Conservation (phyloP, 1,284 basidiomycete species). For the Malassezia cuniculi region DNA sequence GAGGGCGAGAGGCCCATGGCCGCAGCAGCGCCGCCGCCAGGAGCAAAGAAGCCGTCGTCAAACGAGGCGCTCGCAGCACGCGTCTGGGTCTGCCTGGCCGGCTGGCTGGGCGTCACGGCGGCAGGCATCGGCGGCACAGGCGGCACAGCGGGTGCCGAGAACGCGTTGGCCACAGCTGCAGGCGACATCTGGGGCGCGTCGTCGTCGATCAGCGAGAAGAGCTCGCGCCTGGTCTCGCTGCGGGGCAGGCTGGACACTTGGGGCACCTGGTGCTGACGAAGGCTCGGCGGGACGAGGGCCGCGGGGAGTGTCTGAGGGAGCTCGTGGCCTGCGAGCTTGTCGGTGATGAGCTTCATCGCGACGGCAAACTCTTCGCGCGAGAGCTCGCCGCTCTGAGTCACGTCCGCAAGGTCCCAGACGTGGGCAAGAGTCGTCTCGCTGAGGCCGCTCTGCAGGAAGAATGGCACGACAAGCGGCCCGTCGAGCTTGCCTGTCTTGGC, state of each 20-base stretch:
- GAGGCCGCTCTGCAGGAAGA: constrained; percentile 84
- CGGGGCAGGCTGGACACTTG: constrained; percentile 28
- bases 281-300: constrained; percentile 67
- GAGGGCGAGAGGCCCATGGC: not conserved
- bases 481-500: constrained; percentile 69
- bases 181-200: constrained; percentile 47
- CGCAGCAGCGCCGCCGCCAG: not conserved
- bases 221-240: constrained; percentile 44
- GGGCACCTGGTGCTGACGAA: constrained; percentile 49
- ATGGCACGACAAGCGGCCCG: constrained; percentile 85
- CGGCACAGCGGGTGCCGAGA: constrained; percentile 22
- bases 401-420: constrained; percentile 90
- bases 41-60: constrained; percentile 8
- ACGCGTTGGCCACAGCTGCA: constrained; percentile 23
- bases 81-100: not conserved
- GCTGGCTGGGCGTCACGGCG: constrained; percentile 2
- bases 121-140: constrained; percentile 13
- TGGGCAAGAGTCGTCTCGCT: constrained; percentile 71
- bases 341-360: constrained; percentile 86
- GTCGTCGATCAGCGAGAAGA: constrained; percentile 54
- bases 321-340: constrained; percentile 69
- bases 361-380: constrained; percentile 90
- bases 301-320: constrained; percentile 58
- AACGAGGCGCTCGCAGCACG: not conserved
- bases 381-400: constrained; percentile 74